phyloP scores from a whole-genome alignment of 148 eudicot species.

The Spergularia bocconei region DNA sequence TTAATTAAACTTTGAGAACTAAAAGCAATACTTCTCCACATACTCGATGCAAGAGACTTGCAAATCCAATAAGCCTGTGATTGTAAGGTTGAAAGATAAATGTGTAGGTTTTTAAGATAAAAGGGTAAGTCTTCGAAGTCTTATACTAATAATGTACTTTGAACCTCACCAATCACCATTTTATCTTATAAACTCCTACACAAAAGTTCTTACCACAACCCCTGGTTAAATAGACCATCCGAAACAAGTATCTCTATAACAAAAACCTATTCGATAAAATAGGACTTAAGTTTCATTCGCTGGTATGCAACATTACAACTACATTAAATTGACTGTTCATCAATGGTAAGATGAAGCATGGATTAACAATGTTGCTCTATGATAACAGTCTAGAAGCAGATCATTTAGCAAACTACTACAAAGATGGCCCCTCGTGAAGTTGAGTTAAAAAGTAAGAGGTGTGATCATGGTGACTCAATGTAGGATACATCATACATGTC shows the following conservation, averaged over 20 bases:
- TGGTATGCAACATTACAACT: not conserved
- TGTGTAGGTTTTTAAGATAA: not conserved
- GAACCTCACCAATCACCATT: too few relatives aligned
- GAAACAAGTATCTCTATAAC: too few relatives aligned
- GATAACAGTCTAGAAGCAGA: not conserved
- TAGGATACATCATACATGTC: not conserved
- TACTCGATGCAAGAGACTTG: not conserved
- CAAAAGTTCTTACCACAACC: not conserved
- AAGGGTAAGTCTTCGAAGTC: not conserved
- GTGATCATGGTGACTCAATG: not conserved
- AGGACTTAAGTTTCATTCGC: not conserved
- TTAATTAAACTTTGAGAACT: not conserved
- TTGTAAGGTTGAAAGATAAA: not conserved
- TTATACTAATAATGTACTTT: not conserved
- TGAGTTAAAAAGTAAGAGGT: not conserved
- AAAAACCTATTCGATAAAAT: not conserved
- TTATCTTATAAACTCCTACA: not conserved
- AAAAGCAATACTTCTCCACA: conserved; percentile 5
- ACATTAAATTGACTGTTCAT: not conserved
- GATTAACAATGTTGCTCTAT: not conserved
- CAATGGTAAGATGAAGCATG: not conserved
- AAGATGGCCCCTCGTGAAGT: not conserved
- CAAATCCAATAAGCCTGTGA: not conserved
- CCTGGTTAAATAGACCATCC: not conserved
- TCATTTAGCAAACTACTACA: not conserved